These are phyloP conservation scores for Castanopsis chinensis DNA, from an alignment of 306 rosid genomes.

Conservation along the genomic window DNA sequence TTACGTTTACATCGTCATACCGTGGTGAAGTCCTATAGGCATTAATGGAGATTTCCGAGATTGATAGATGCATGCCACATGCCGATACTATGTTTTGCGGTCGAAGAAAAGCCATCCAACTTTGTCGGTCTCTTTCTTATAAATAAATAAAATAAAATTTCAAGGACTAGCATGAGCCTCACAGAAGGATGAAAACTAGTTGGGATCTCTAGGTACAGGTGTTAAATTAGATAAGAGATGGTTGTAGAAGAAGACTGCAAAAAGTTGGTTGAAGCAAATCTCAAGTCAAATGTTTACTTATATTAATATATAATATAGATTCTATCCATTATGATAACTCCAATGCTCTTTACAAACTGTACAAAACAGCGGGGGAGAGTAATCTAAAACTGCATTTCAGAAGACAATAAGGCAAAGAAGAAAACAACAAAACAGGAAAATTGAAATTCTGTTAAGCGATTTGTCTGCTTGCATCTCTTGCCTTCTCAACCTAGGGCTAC, in stretches of 20 bases:
- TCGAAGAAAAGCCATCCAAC: too few species aligned
- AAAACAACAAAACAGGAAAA: constrained; percentile 79
- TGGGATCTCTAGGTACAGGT: too few species aligned
- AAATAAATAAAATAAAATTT: too few species aligned
- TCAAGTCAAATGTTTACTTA: constrained; percentile 2
- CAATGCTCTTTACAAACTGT: constrained; percentile 32
- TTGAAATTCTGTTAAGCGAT: constrained; percentile 73
- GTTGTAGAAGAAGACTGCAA: background rate
- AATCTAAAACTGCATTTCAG: constrained; percentile 30
- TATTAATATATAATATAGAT: background rate
- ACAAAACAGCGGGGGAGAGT: constrained; percentile 23
- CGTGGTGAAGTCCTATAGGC: too few species aligned
- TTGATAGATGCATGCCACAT: too few species aligned
- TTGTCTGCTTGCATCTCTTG: constrained; percentile 81
- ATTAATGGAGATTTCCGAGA: too few species aligned
- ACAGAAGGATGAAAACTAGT: too few species aligned
- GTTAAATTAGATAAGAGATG: too few species aligned
- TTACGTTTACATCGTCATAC: too few species aligned
- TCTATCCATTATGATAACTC: constrained; percentile 2
- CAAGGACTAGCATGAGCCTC: too few species aligned
- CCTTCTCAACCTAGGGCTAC: constrained; percentile 70
- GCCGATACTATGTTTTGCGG: too few species aligned
- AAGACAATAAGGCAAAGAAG: constrained; percentile 80
- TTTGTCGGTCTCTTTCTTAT: too few species aligned
- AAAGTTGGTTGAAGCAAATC: background rate